Evolutionary conservation across 768 basidiomycete species (phyloP), one percentile per base, ranked within the genome.

Genomic region (Chalciporus chontae): DNA sequence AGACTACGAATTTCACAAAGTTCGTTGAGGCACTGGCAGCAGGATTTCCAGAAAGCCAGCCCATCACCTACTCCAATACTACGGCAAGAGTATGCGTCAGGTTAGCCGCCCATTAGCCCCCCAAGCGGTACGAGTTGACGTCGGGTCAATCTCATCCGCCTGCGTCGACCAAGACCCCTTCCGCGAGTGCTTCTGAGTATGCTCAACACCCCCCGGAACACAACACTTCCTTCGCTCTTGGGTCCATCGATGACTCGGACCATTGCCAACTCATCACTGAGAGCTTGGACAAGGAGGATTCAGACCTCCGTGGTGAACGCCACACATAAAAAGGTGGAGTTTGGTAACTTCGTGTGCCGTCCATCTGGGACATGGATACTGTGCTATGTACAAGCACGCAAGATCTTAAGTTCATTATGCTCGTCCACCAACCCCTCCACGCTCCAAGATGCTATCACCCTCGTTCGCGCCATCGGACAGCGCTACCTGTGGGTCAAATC

Each of bases 401-500:
- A 34, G 17, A 45, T 10, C 40, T 60, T 13, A 13, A 11, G 21
- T 40, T 51, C 47, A 15, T 34, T 58, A 5, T 21, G 13, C 14
- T 41, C 45, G 1, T 29, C 48, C n/a, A 43, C 47, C 8, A 47
- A 66, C 21, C 59, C 63, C 5, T 21, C 50, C 17, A 64, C 63
- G 3, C 62, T 65, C 24, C 40, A 47, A 36, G 65, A 65, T 41
- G 57, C 65, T 10, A 52, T 64, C 1, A 50, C 53, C 5, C 43
- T 67, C 9, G 51, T 55, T 9, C 53, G 34, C 7, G 40, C 44
- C 31, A 57, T 67, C 10, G 55, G 60, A 36, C 52, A 59, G 38
- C 55, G 55, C 15, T 66, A 64, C 31, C 34, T 63, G 15, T 63
- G 64, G 62, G 55, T 66, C 3, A 64, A 63, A 19, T 51, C 62